Evolutionary conservation across 139 green algal genomes (phyloP).

Genomic region (Haematococcus lacustris): DNA sequence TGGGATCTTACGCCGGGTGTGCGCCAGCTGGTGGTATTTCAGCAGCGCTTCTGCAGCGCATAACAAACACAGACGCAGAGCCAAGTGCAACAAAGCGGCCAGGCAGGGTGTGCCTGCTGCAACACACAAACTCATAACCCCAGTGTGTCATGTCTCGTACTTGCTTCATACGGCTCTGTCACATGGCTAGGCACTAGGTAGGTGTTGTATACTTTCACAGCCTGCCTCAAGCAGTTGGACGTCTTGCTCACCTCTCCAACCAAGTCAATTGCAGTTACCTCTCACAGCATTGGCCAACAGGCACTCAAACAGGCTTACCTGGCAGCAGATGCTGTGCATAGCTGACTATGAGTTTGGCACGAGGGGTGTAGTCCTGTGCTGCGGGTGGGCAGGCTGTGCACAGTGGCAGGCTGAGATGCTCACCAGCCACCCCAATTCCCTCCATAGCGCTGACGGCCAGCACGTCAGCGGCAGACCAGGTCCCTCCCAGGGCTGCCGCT

Average conservation of each 20-base stretch:
- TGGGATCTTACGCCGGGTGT: conserved; percentile 24
- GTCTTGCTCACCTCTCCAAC: not conserved
- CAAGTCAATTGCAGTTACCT: not conserved
- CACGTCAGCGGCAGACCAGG: conserved; percentile 16
- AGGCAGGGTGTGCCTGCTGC: not conserved
- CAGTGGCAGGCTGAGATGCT: too few relatives aligned
- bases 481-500: conserved; percentile 15
- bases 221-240: not conserved
- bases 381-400: not conserved
- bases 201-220: too few relatives aligned
- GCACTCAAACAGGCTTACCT: not conserved
- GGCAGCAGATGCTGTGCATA: not conserved
- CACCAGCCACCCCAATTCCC: conserved; percentile 33
- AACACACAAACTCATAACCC: not conserved
- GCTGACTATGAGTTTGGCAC: not conserved
- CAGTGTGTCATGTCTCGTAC: too few relatives aligned
- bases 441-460: conserved; percentile 51
- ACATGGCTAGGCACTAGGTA: not conserved
- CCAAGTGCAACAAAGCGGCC: not conserved
- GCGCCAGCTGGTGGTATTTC: conserved; percentile 31
- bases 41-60: conserved; percentile 23
- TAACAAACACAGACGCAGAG: not conserved
- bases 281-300: not conserved
- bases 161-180: not conserved
- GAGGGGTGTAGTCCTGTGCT: not conserved